Conservation (phyloP, 495 filamentous ascomycete species). For the Talaromyces nanjingensis region DNA sequence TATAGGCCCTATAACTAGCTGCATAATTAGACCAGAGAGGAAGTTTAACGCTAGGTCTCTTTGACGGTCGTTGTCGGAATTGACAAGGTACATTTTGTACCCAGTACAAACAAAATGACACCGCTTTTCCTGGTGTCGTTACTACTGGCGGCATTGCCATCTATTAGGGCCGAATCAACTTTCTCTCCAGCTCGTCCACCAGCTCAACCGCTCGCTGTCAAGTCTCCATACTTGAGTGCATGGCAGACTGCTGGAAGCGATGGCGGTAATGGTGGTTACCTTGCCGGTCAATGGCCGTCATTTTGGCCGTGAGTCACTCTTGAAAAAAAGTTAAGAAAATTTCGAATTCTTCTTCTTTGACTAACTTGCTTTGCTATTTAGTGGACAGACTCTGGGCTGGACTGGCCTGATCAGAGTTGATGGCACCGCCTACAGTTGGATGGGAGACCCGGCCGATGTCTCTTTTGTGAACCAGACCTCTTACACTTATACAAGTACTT, state of each 20-base stretch:
- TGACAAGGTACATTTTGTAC: neutral
- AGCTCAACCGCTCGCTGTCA: conserved; percentile 49
- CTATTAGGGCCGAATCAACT: conserved; percentile 29
- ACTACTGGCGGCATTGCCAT: conserved; percentile 8
- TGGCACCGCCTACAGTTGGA: conserved; percentile 47
- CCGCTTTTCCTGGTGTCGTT: neutral
- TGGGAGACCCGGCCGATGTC: conserved; percentile 30
- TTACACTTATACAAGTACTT: conserved; percentile 52
- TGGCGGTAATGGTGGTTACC: conserved; percentile 48
- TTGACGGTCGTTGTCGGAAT: neutral
- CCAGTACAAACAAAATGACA: neutral
- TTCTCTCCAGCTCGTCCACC: conserved; percentile 51
- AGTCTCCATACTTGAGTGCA: conserved; percentile 50
- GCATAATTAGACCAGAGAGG: neutral
- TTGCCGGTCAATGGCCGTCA: conserved; percentile 50
- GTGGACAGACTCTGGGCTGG: conserved; percentile 47
- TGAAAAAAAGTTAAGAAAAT: neutral
- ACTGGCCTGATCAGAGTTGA: conserved; percentile 52
- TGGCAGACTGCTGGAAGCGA: conserved; percentile 38
- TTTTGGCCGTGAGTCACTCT: conserved; percentile 44
- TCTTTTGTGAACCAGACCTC: conserved; percentile 41
- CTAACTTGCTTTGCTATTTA: conserved; percentile 13
- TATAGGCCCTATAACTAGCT: neutral
- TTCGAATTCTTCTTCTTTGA: neutral
- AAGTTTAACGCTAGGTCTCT: neutral